Evolutionary conservation across 1,284 basidiomycete genomes (phyloP), one percentile per base, ranked within the genome.

Genomic region (Cystobasidiaceae sp.): DNA sequence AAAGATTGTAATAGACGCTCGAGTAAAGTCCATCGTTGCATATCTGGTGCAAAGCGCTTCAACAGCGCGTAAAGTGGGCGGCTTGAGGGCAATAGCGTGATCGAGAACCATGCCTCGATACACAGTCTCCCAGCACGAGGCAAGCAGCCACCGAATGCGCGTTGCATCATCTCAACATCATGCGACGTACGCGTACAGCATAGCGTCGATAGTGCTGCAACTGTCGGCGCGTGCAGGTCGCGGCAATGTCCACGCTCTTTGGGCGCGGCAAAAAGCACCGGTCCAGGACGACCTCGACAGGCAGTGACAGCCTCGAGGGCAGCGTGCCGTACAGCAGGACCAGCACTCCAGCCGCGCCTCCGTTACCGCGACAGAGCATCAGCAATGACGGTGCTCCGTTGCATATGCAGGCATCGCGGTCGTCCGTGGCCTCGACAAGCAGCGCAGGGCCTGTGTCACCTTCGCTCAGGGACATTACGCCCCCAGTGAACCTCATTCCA

Each of bases 401-500:
- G n/a, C 30, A 4, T 11, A 44, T 43, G 34, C 56, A 44, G 56
- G 25, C 33, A 32, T 49, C 56, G 45, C 44, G 43, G 30, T 32
- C 44, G 30, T 49, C 30, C 44, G 28, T 59, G 44, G 37, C 56
- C 27, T 27, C 45, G 27, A 8, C 49, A 27, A 48, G 45, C 23
- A 48, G 45, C 23, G 15, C 23, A 23, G 25, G 49, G 13, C 49
- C 15, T 19, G 19, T 28, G 34, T 49, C 45, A 33, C 43, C 56
- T 13, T 2, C 56, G 25, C 44, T 49, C 28, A 46, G 61, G 39
- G 61, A 64, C 43, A 37, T 46, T 34, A 43, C 51, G 49, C 46
- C 39, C 4, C 30, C 61, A 15, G 50, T 64, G 46, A 46, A 64
- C 28, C 52, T 64, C 23, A 64, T 64, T 25, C 61, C 61, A n/a